Evolutionary conservation across 768 basidiomycete genomes (phyloP).

Genomic region (Infundibulicybe gibba): DNA sequence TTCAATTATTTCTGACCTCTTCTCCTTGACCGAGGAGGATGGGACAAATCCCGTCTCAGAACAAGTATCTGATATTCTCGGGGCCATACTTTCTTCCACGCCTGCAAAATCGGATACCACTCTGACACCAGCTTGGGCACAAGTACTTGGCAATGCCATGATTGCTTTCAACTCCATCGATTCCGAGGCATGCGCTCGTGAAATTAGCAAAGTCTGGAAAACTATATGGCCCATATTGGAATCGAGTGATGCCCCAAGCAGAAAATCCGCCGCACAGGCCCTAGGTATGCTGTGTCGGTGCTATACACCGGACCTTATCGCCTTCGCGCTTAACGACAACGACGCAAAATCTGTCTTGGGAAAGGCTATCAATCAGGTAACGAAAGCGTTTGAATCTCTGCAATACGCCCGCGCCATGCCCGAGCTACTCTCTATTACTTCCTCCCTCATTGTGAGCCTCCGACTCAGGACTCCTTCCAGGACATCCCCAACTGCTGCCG

Average conservation of each 20-base stretch:
- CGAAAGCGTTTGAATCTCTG: conserved; percentile 69
- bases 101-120: conserved; percentile 67
- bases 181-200: conserved; percentile 43
- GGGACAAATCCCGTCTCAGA: conserved; percentile 44
- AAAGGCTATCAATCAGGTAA: conserved; percentile 58
- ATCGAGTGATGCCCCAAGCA: conserved; percentile 53
- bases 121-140: conserved; percentile 75
- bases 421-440: conserved; percentile 71
- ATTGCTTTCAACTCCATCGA: conserved; percentile 55
- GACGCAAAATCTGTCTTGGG: conserved; percentile 52
- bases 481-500: conserved; percentile 54
- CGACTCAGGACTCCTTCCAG: conserved; percentile 41
- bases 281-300: conserved; percentile 65
- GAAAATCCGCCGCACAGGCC: conserved; percentile 62
- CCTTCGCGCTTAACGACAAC: conserved; percentile 43
- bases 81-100: conserved; percentile 63
- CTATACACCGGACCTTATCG: conserved; percentile 62
- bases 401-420: conserved; percentile 73
- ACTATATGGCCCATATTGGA: conserved; percentile 76
- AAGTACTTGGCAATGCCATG: conserved; percentile 71
- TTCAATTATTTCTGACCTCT: conserved; percentile 79
- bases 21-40: conserved; percentile 51
- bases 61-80: conserved; percentile 60
- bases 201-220: conserved; percentile 70
- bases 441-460: conserved; percentile 64